Conservation (phyloP, 352 stramenopile species). For the Phytophthora foliorum region DNA sequence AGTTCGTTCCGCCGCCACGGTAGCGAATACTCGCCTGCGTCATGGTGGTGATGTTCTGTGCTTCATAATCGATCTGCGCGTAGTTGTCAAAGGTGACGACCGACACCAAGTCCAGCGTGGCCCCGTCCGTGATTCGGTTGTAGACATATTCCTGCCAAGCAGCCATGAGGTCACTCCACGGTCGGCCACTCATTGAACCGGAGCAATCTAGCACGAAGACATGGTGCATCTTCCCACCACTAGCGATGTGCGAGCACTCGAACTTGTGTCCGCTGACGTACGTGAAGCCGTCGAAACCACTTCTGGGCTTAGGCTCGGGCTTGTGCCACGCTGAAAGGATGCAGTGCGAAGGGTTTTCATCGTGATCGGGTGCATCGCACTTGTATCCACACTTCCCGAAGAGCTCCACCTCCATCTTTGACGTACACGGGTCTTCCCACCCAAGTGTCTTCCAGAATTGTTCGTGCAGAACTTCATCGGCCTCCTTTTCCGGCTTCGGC, state of each 20-base stretch:
- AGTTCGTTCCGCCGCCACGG: slow-evolving; percentile 63
- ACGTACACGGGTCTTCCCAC: slow-evolving; percentile 80
- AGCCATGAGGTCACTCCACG: slow-evolving; percentile 67
- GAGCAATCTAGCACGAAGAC: slow-evolving; percentile 87
- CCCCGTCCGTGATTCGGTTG: slow-evolving; percentile 68
- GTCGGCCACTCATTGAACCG: slow-evolving; percentile 72
- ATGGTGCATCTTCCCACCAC: slow-evolving; percentile 70
- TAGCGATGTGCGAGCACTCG: slow-evolving; percentile 69
- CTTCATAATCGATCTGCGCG: slow-evolving; percentile 61
- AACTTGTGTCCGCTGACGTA: slow-evolving; percentile 81
- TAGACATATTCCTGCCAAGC: slow-evolving; percentile 73
- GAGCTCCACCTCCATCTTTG: slow-evolving; percentile 56
- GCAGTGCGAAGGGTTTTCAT: slow-evolving; percentile 66
- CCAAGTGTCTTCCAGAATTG: slow-evolving; percentile 82
- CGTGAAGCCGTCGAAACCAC: slow-evolving; percentile 52
- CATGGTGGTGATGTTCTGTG: slow-evolving; percentile 58
- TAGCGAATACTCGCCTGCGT: slow-evolving; percentile 37
- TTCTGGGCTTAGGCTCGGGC: slow-evolving; percentile 31
- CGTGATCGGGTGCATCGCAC: slow-evolving; percentile 76
- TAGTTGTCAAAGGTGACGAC: slow-evolving; percentile 73
- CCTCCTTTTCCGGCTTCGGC: slow-evolving; percentile 57
- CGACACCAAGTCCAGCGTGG: slow-evolving; percentile 71
- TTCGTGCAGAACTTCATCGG: slow-evolving; percentile 81
- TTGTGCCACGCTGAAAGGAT: slow-evolving; percentile 77
- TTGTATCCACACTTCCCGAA: slow-evolving; percentile 83